These are phyloP conservation scores for Corylus avellana DNA, from an alignment of 306 rosid species.

Conservation along the genomic window DNA sequence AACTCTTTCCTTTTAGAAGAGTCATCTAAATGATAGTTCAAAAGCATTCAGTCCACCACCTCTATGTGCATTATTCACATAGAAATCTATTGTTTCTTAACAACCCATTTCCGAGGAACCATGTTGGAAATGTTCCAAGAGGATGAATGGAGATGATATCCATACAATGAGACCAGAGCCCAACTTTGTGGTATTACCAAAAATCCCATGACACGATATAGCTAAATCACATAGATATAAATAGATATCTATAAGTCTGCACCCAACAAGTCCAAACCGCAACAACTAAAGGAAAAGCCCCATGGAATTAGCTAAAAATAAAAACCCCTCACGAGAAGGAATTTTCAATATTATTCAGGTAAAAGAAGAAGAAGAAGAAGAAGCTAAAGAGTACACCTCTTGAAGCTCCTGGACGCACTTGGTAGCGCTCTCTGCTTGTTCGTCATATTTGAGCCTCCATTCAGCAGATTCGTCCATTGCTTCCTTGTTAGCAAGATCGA, in stretches of 20 bases:
- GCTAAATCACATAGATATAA: not conserved
- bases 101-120: not conserved
- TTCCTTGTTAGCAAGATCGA: conserved; percentile 74
- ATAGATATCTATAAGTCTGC: not conserved
- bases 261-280: not conserved
- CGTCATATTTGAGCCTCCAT: conserved; percentile 82
- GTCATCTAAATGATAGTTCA: not conserved
- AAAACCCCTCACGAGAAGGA: not conserved
- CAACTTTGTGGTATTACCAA: not conserved
- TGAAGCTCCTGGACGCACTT: conserved; percentile 61
- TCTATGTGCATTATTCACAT: not conserved
- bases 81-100: not conserved
- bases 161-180: not conserved
- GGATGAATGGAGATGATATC: not conserved
- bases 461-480: conserved; percentile 97
- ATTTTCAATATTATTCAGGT: not conserved
- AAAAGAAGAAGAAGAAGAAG: not conserved
- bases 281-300: not conserved
- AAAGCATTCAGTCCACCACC: not conserved
- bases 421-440: conserved; percentile 48
- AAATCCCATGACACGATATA: not conserved
- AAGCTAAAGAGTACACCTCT: conserved; percentile 38
- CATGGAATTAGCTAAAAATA: not conserved
- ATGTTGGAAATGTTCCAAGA: not conserved
- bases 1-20: not conserved